These are phyloP conservation scores for Yarrowia sp. DNA, from an alignment of 805 yeast genomes.

Conservation along the genomic window DNA sequence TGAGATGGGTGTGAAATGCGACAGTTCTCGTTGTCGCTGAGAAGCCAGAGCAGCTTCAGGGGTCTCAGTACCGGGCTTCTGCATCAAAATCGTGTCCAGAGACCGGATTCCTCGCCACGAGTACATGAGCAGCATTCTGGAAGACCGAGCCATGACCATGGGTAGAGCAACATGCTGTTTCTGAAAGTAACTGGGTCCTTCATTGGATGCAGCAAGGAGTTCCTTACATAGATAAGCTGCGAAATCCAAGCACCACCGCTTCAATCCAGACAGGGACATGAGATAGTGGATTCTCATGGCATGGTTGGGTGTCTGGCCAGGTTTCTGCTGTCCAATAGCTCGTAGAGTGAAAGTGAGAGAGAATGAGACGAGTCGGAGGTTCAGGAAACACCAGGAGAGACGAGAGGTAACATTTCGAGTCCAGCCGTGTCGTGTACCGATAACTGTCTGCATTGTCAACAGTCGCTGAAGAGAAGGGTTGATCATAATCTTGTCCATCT, in stretches of 20 bases:
- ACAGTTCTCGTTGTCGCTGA: slow-evolving; percentile 35
- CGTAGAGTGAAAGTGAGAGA: slow-evolving; percentile 66
- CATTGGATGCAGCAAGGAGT: slow-evolving; percentile 37
- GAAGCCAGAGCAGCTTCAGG: slow-evolving; percentile 31
- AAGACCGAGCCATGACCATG: slow-evolving; percentile 40
- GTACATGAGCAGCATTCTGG: slow-evolving; percentile 41
- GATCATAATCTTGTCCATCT: slow-evolving; percentile 69
- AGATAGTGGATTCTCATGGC: slow-evolving; percentile 34
- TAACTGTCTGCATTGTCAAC: slow-evolving; percentile 62
- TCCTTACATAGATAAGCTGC: slow-evolving; percentile 73
- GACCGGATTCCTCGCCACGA: slow-evolving; percentile 43
- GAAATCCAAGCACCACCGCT: slow-evolving; percentile 83
- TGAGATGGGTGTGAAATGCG: slow-evolving; percentile 35
- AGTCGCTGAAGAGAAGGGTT: slow-evolving; percentile 77
- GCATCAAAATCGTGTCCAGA: slow-evolving; percentile 33
- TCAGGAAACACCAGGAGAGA: slow-evolving; percentile 62
- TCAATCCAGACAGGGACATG: slow-evolving; percentile 57
- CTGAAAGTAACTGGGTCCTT: slow-evolving; percentile 26
- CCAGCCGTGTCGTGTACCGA: slow-evolving; percentile 55
- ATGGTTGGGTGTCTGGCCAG: slow-evolving; percentile 48
- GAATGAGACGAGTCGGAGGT: slow-evolving; percentile 68
- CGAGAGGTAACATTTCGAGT: slow-evolving; percentile 45
- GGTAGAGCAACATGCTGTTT: slow-evolving; percentile 33
- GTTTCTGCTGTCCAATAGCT: slow-evolving; percentile 45
- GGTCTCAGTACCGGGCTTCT: background rate